Base-by-base conservation (phyloP, 495 filamentous ascomycete species). In the Diplogelasinospora grovesii region DNA sequence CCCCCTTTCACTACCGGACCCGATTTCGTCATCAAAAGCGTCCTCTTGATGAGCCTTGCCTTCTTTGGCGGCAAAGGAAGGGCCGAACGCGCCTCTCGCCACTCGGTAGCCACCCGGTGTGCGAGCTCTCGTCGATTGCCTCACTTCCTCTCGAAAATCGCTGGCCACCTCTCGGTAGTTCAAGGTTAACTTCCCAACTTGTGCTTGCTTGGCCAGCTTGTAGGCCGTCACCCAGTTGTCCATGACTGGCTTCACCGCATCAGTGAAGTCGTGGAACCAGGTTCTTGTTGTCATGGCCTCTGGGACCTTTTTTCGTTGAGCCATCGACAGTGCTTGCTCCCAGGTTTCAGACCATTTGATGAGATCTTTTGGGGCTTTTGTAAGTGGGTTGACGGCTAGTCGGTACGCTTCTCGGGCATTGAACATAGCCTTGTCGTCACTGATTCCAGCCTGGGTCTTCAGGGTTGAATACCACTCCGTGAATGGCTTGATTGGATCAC, bases 241-340 rank as follows among this genome's bases (percentile, higher is more conserved):
- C 19, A 38, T 6, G 20, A 38, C 26, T n/a, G 35, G 35, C 35
- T 38, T 38, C 15, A 38, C 19, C 8, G 35, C 21, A 38, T 38
- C 35, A 13, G 26, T 10, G n/a, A 38, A 38, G 15, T 38, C 35
- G 3, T 23, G 19, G 8, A 38, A 24, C 35, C 35, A 38, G 20
- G 20, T 38, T 24, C 3, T 38, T 1, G 21, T 25, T 13, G 21
- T 24, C 2, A 38, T 5, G 3, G 35, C 20, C 8, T 38, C 35
- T 5, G 19, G 35, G 8, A 38, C 35, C 13, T 13, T 24, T 13
- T 38, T 38, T 38, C 21, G 35, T 24, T 38, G 21, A 5, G 35
- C 35, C 21, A 38, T 1, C 4, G 35, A 14, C 15, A 38, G 10
- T 8, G 35, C 35, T 25, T 38, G 21, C n/a, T 38, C 35, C 35